Evolutionary conservation across 805 yeast genomes (phyloP).

Genomic region (Kodamaea hsintzibuensis): DNA sequence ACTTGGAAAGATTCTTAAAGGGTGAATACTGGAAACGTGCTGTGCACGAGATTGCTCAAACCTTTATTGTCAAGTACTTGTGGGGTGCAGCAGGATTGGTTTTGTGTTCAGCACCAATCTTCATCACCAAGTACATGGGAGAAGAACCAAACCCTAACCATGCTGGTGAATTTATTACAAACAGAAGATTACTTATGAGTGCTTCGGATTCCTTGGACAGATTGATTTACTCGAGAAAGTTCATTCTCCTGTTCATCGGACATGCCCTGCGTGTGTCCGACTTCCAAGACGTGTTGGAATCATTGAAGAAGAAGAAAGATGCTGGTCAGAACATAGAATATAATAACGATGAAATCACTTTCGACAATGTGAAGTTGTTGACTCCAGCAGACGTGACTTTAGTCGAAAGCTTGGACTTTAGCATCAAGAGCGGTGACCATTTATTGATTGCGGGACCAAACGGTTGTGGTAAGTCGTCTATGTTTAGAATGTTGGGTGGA

Average conservation of each 20-base stretch:
- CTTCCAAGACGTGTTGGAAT: conserved; percentile 63
- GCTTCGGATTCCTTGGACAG: conserved; percentile 89
- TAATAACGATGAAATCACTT: conserved; percentile 59
- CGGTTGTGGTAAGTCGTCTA: conserved; percentile 93
- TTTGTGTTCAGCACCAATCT: conserved; percentile 86
- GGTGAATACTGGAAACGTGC: conserved; percentile 76
- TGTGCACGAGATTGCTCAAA: conserved; percentile 80
- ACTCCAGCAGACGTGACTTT: conserved; percentile 83
- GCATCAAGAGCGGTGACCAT: conserved; percentile 79
- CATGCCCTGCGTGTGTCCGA: conserved; percentile 74
- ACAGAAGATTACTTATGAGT: conserved; percentile 76
- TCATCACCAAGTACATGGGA: conserved; percentile 57
- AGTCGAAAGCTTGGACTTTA: conserved; percentile 64
- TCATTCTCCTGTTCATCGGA: conserved; percentile 79
- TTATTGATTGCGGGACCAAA: conserved; percentile 91
- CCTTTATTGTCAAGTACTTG: conserved; percentile 84
- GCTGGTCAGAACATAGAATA: conserved; percentile 25
- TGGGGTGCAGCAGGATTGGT: conserved; percentile 96
- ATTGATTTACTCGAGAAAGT: conserved; percentile 80
- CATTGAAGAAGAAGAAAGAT: conserved; percentile 18
- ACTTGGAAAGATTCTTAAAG: conserved; percentile 73
- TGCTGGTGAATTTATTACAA: conserved; percentile 86
- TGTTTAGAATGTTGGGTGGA: conserved; percentile 89
- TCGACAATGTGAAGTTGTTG: conserved; percentile 73
- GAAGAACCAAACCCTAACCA: conserved; percentile 43